A percentile compares a stretch with the other conserved stretches of the same genome.
These are phyloP conservation scores for Hypomontagnella submonticulosa DNA, from an alignment of 495 filamentous ascomycete species.

Conservation along the genomic window DNA sequence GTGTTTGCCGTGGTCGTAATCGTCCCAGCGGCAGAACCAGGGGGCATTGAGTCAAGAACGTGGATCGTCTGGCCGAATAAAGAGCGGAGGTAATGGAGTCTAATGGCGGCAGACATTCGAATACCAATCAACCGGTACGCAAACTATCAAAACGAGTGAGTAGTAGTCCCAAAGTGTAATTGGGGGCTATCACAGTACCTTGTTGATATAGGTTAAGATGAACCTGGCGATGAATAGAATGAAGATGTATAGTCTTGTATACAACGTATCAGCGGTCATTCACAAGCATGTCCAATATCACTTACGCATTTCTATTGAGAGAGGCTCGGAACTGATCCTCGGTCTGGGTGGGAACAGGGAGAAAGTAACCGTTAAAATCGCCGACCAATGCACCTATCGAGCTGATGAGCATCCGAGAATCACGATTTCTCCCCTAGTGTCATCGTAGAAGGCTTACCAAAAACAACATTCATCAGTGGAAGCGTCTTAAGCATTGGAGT, in stretches of 20 bases:
- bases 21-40: slow-evolving; percentile 63
- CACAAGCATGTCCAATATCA: background rate
- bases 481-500: slow-evolving; percentile 35
- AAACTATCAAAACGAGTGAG: slow-evolving; percentile 46
- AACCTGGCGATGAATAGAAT: slow-evolving; percentile 59
- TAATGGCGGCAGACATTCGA: slow-evolving; percentile 62
- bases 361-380: slow-evolving; percentile 48
- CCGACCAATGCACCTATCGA: slow-evolving; percentile 43
- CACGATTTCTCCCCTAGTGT: background rate
- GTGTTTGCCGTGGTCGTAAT: slow-evolving; percentile 70
- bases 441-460: slow-evolving; percentile 33
- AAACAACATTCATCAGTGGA: slow-evolving; percentile 45
- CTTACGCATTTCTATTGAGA: slow-evolving; percentile 46
- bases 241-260: slow-evolving; percentile 47
- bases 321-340: slow-evolving; percentile 39
- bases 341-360: slow-evolving; percentile 32
- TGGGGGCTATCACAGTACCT: slow-evolving; percentile 39
- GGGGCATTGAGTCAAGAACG: slow-evolving; percentile 67
- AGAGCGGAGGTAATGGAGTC: slow-evolving; percentile 62
- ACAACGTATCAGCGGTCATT: slow-evolving; percentile 14
- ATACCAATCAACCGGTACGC: slow-evolving; percentile 61
- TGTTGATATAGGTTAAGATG: slow-evolving; percentile 58
- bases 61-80: slow-evolving; percentile 67
- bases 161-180: background rate
- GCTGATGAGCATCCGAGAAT: slow-evolving; percentile 28